Base-by-base conservation (phyloP, 441 rosid species). In the Adansonia gregorii region DNA sequence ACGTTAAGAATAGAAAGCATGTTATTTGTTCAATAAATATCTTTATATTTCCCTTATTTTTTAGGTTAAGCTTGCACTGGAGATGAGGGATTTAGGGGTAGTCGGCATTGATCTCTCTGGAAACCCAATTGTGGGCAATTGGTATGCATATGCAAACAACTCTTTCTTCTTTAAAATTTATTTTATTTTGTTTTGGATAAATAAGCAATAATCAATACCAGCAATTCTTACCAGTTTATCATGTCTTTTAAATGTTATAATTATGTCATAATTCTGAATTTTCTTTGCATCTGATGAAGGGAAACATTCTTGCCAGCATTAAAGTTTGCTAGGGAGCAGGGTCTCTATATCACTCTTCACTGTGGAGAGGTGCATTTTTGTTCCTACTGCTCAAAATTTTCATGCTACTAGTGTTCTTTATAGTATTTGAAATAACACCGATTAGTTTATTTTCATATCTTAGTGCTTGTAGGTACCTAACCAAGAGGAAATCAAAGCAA, bases 101-200 rank as follows among this genome's bases (percentile, higher is more conserved):
- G 89, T 89, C 72, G 99, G 98, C 60, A 92, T 96, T 55, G 99
- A 96, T 87, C 98, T 96, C 79, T 96, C 98, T 8, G 98, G 99
- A 82, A 93, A 96, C 79, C 99, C 99, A 19, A 65, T 79, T 51
- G 84, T 91, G 80, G 99, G 99, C 74, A 85, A 94, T 80, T 96
- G 99, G 98, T 94, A 89, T 60, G 45, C 24, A 70, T 81, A 39
- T 67, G 41, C 24, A 20, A 22, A 4, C 58, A 67, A 60, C 9
- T 35, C 39, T 15, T 48, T 72, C 58, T 27, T n/a, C 68, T 2
- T 48, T 45, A 35, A 35, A 35, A 35, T 69, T 48, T 10, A 10
- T 24, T 72, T 49, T 15, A 8, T 7, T 27, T 27, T 49, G 59
- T 69, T 15, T 71, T 52, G 24, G 31, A 10, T 71, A 31, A 52